These are phyloP conservation scores for Leccinum uliginosum DNA, from an alignment of 768 basidiomycete species.

Conservation along the genomic window DNA sequence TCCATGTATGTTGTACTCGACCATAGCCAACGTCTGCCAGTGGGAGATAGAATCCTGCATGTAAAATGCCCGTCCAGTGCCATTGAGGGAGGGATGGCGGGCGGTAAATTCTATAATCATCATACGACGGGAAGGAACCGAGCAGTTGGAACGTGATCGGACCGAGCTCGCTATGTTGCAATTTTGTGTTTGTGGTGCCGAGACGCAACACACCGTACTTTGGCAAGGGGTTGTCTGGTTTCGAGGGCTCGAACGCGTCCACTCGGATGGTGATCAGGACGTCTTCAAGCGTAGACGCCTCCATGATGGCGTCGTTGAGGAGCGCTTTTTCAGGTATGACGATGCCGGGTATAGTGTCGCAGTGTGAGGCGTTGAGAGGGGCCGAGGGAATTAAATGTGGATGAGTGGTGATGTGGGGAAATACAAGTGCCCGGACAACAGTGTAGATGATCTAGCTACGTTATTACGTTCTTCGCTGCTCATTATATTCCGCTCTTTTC, in stretches of 20 bases:
- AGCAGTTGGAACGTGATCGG: constrained; percentile 5
- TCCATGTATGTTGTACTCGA: too few species aligned
- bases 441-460: too few species aligned
- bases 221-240: not conserved
- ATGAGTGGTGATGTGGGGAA: constrained; percentile 2
- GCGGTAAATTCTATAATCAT: not conserved
- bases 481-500: too few species aligned
- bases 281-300: constrained; percentile 9
- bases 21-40: too few species aligned
- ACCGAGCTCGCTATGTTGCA: not conserved
- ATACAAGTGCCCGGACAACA: constrained; percentile 2
- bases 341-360: constrained; percentile 1
- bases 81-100: constrained; percentile 11
- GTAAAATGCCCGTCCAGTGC: constrained; percentile 8
- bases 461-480: too few species aligned
- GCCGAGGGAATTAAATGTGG: not conserved
- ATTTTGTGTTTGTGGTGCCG: not conserved
- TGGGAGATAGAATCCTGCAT: not conserved
- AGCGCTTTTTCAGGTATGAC: not conserved
- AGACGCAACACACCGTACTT: constrained; percentile 9
- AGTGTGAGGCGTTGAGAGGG: constrained; percentile 6
- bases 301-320: constrained; percentile 11
- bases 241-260: not conserved
- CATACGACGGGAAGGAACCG: not conserved
- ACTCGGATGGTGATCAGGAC: constrained; percentile 7